Conservation (phyloP, 768 basidiomycete genomes). For the Suillus spraguei region DNA sequence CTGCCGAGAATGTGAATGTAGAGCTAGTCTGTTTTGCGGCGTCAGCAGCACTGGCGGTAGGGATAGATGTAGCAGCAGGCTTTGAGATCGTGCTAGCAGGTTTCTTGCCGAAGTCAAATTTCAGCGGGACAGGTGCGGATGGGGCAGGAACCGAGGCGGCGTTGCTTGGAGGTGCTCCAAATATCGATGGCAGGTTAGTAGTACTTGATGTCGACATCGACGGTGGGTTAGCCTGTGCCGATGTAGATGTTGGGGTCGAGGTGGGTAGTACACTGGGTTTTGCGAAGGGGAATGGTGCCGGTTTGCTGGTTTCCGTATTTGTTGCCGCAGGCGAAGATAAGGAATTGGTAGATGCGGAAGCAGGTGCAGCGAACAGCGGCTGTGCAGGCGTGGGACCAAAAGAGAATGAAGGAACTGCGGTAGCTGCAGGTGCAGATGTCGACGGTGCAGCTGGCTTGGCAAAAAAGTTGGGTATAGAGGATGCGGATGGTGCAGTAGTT, state of each 20-base stretch:
- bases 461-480: conserved; percentile 12
- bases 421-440: conserved; percentile 15
- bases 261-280: conserved; percentile 24
- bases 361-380: not conserved
- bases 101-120: conserved; percentile 16
- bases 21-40: conserved; percentile 19
- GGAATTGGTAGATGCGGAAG: conserved; percentile 8
- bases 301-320: conserved; percentile 15
- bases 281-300: conserved; percentile 10
- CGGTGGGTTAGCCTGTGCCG: conserved; percentile 17
- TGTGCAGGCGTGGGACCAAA: conserved; percentile 6
- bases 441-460: conserved; percentile 24
- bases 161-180: conserved; percentile 17
- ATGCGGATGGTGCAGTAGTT: conserved; percentile 6
- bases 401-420: conserved; percentile 12
- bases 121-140: conserved; percentile 17
- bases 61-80: not conserved
- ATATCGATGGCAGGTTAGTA: conserved; percentile 22
- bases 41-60: conserved; percentile 10
- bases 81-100: not conserved
- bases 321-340: conserved; percentile 6
- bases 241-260: conserved; percentile 4
- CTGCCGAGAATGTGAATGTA: conserved; percentile 25
- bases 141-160: conserved; percentile 9
- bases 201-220: conserved; percentile 18